These are phyloP conservation scores for Rhodamnia argentea DNA, from an alignment of 345 rosid species.

Conservation along the genomic window DNA sequence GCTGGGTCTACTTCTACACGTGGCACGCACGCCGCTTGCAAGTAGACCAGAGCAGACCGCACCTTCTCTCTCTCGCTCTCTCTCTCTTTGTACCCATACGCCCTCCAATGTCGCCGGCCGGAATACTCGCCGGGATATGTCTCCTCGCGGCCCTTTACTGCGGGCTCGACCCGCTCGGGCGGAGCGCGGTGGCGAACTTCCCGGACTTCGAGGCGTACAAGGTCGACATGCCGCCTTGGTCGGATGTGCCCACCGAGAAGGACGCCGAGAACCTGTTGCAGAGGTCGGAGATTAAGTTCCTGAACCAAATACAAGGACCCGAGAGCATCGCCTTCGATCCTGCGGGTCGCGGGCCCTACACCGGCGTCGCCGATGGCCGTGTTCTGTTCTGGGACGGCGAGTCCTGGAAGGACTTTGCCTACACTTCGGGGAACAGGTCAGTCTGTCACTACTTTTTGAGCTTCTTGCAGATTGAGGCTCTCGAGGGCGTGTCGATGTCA, in stretches of 20 bases:
- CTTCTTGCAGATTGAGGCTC: background rate
- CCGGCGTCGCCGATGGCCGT: conserved; percentile 44
- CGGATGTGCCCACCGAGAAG: conserved; percentile 15
- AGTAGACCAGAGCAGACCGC: background rate
- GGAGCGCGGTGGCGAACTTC: conserved; percentile 27
- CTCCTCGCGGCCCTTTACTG: conserved; percentile 32
- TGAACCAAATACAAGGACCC: conserved; percentile 36
- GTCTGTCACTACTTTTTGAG: background rate
- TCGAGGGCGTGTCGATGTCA: background rate
- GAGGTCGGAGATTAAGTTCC: conserved; percentile 30
- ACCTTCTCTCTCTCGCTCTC: background rate
- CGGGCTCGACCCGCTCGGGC: conserved; percentile 30
- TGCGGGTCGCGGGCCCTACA: conserved; percentile 36
- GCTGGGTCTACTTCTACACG: background rate
- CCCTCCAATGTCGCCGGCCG: conserved; percentile 7
- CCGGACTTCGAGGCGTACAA: conserved; percentile 26
- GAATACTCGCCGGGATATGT: conserved; percentile 10
- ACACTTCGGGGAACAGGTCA: conserved; percentile 33
- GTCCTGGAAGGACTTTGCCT: conserved; percentile 32
- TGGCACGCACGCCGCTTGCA: too few species aligned
- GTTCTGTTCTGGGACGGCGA: conserved; percentile 32
- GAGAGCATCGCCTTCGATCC: conserved; percentile 40
- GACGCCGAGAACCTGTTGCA: conserved; percentile 26
- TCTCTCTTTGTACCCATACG: background rate
- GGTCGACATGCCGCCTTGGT: conserved; percentile 31